Evolutionary conservation across 768 basidiomycete species (phyloP), one percentile per base, ranked within the genome.

Genomic region (Baorangia bicolor): DNA sequence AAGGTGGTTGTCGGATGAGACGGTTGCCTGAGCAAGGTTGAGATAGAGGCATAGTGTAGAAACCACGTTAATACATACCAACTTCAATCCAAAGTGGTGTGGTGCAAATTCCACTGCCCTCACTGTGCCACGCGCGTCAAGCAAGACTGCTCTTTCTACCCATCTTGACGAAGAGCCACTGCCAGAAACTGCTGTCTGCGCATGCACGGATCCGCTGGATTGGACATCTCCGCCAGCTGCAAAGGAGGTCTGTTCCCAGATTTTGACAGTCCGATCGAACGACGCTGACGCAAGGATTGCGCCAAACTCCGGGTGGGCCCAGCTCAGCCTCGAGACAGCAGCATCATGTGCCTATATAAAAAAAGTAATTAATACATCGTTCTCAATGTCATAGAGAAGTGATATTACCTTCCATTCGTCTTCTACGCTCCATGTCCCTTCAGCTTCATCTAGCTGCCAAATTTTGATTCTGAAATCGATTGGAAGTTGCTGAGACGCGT

Each of bases 221-320:
- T 70, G 64, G 13, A 64, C 59, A 10, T 67, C 67, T 31, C 62
- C 62, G 2, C 69, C 60, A 9, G 73, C 71, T 20, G 67, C 56
- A 43, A 70, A 68, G 12, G 69, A 60, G 0, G 74, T 75, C 71
- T 90, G 84, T 67, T 95, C 92, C 94, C 94, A 98, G 16, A 99
- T 82, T 71, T 95, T 92, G 52, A 94, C 90, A 0, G 90, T 90
- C 25, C 95, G 82, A 73, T 98, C 96, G 64, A 94, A 94, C 2
- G 90, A 93, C 5, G 86, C 83, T 4, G 90, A 92, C 0, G 93
- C 93, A 52, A 98, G 77, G 49, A 97, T 82, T 2, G 85, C 82
- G 5, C 94, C 95, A 56, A 94, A 94, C 70, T 94, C 88, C 5
- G 96, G 94, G 67, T 95, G 94, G 2, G 93, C 93, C 91, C 94